Evolutionary conservation across 2,329 filamentous ascomycete species (phyloP), one percentile per base, ranked within the genome.

Genomic region (Fusarium odoratissimum): DNA sequence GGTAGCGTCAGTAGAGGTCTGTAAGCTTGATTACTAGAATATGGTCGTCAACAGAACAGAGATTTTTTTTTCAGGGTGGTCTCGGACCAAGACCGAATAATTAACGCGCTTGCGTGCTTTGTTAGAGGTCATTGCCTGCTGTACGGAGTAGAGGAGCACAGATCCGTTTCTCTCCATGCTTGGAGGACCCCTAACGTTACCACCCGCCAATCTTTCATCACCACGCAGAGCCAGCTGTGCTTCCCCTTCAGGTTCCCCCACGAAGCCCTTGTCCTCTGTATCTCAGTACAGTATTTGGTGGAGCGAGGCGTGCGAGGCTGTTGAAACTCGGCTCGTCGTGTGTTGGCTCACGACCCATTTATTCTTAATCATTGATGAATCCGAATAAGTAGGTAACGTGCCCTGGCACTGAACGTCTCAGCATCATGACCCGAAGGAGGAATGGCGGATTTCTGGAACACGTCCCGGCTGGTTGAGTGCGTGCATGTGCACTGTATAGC

Each of bases 321-420:
- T 60, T 71, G 68, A 51, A 64, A 71, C 70, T 77, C 62, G 71
- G 52, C 48, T 66, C 54, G 73, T 71, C 67, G 55, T 76, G 75
- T 25, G 59, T 44, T 74, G 59, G 63, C 67, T 64, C 35, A 59
- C 25, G 63, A 16, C 67, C 71, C 67, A 72, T 42, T 71, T 60
- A 68, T 73, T 74, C 45, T 57, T 72, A 23, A 64, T 64, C 64
- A 42, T 65, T 33, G 37, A 57, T 67, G 40, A 70, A 63, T 49
- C 67, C 40, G 62, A 54, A 66, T 62, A 58, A 60, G 51, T 54
- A 49, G 64, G 59, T 51, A 58, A 40, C 49, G 60, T 55, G 60
- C 64, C 65, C 60, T 73, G 61, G 33, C 64, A 62, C 57, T 72
- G 54, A 40, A 54, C 44, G 61, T 67, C 56, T 73, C 70, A 55